phyloP scores from a whole-genome alignment of 148 eudicot genomes.

The Cornus suecica region DNA sequence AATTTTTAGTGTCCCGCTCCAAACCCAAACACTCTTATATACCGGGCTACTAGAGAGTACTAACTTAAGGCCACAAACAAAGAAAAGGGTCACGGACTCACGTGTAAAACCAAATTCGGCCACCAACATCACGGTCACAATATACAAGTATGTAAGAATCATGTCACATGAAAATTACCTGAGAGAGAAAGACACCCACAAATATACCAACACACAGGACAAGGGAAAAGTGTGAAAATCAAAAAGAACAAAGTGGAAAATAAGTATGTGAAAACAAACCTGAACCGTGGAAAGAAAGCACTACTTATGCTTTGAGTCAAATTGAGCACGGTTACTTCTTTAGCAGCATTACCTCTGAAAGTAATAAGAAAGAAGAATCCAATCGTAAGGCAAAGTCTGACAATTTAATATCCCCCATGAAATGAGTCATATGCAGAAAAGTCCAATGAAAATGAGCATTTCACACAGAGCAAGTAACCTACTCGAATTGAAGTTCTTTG shows the following conservation, averaged over 20 bases:
- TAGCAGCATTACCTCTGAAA: constrained; percentile 25
- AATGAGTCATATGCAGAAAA: background rate
- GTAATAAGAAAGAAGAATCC: constrained; percentile 13
- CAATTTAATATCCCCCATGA: background rate
- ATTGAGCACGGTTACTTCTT: constrained; percentile 32
- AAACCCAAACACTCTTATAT: no score
- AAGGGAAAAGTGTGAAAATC: background rate
- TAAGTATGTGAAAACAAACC: constrained; percentile 36
- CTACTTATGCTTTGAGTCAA: constrained; percentile 66
- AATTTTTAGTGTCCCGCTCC: no score
- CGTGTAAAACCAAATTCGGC: no score
- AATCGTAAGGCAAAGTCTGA: constrained; percentile 4
- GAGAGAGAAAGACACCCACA: background rate
- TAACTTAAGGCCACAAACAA: no score
- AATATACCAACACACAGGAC: background rate
- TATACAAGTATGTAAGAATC: no score
- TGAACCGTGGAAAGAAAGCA: constrained; percentile 78
- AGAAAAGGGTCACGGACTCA: no score
- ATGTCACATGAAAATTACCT: background rate
- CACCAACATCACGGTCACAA: no score
- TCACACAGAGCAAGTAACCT: constrained; percentile 11
- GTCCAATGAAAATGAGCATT: background rate
- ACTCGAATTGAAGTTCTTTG: constrained; percentile 27
- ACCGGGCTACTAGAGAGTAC: no score
- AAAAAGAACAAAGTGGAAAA: background rate